These are phyloP conservation scores for Uronychia setigera DNA, from an alignment of 73 alveolate species.

Conservation along the genomic window DNA sequence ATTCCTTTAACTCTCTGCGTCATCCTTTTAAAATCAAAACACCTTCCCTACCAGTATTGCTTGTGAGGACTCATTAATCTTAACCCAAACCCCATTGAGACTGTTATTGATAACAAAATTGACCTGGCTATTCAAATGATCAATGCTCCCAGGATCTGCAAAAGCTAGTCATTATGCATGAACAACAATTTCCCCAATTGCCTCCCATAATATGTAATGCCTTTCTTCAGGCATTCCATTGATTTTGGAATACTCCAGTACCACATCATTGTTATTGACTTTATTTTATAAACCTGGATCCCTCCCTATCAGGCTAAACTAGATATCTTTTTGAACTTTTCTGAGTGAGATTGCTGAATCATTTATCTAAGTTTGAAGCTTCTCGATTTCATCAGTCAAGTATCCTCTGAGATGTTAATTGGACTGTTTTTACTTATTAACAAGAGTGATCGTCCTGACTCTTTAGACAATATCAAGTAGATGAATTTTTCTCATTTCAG, in stretches of 20 bases:
- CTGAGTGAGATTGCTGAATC: background rate
- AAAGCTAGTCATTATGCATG: constrained; percentile 30
- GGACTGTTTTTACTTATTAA: background rate
- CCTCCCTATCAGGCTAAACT: background rate
- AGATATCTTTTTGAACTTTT: background rate
- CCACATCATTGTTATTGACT: background rate
- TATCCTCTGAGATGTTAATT: background rate
- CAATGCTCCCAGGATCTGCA: background rate
- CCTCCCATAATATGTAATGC: constrained; percentile 30
- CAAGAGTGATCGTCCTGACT: constrained; percentile 10
- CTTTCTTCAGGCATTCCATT: constrained; percentile 1
- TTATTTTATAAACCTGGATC: background rate
- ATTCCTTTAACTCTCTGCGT: background rate
- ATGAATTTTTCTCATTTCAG: constrained; percentile 33
- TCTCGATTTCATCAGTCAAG: background rate
- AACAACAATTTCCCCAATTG: constrained; percentile 41
- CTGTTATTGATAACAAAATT: constrained; percentile 30
- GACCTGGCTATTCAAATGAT: constrained; percentile 5
- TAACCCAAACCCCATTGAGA: constrained; percentile 22
- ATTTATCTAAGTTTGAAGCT: background rate
- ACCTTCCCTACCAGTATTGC: background rate
- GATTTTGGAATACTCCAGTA: background rate
- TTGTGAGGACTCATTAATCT: constrained; percentile 19
- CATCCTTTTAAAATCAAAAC: background rate
- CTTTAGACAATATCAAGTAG: constrained; percentile 14